These are phyloP conservation scores for Calonectria ilicicola DNA, from an alignment of 2,329 filamentous ascomycete genomes.

Conservation along the genomic window DNA sequence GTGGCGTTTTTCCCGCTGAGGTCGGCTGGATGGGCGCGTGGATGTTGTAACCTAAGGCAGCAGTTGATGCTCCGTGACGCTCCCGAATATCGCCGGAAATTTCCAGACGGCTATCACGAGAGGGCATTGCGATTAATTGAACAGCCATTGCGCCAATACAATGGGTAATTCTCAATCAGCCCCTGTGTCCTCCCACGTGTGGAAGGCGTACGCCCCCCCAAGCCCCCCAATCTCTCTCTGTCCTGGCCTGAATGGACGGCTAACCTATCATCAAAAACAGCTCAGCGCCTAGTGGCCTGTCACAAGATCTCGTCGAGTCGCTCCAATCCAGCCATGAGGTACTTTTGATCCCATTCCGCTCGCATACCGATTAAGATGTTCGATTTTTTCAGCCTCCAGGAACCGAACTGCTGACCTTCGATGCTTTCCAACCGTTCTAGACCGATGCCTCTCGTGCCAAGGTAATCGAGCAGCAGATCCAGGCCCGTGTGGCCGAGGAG, in stretches of 20 bases:
- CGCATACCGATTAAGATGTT: neutral
- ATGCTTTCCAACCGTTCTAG: slow-evolving; percentile 59
- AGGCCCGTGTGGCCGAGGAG: slow-evolving; percentile 86
- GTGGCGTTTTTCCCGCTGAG: slow-evolving; percentile 18
- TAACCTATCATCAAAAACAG: slow-evolving; percentile 47
- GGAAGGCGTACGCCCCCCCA: slow-evolving; percentile 65
- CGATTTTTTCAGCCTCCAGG: neutral
- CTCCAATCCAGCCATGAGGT: slow-evolving; percentile 91
- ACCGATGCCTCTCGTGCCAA: slow-evolving; percentile 89
- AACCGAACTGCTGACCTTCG: slow-evolving; percentile 23
- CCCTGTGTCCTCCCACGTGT: slow-evolving; percentile 58
- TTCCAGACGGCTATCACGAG: slow-evolving; percentile 48
- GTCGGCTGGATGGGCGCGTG: slow-evolving; percentile 3
- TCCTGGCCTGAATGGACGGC: slow-evolving; percentile 22
- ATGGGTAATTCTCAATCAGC: slow-evolving; percentile 72
- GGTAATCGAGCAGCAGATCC: slow-evolving; percentile 87
- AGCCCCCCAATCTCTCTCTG: neutral
- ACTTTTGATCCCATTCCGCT: slow-evolving; percentile 44
- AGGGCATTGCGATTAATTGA: slow-evolving; percentile 43
- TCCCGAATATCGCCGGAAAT: slow-evolving; percentile 51
- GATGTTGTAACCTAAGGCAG: slow-evolving; percentile 48
- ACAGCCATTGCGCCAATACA: slow-evolving; percentile 54
- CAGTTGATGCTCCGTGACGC: slow-evolving; percentile 45
- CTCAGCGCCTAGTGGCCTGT: slow-evolving; percentile 69
- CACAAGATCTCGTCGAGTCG: slow-evolving; percentile 83